Percentiles rank a stretch among this genome's conserved stretches.
Conservation (phyloP, 257 asterid genomes). For the Rauvolfia tetraphylla region DNA sequence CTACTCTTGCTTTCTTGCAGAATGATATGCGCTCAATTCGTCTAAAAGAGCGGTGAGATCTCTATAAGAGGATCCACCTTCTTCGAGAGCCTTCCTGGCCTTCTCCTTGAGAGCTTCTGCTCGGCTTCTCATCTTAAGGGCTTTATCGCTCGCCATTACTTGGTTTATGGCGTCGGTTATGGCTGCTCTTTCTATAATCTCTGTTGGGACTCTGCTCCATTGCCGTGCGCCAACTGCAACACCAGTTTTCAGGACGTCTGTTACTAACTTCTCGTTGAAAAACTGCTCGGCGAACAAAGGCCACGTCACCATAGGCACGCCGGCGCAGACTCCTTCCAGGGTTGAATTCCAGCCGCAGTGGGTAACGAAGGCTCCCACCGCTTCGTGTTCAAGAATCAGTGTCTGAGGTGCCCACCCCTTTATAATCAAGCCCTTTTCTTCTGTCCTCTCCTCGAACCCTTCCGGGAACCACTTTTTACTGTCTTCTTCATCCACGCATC, state of each 20-base stretch:
- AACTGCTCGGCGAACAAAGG: conserved; percentile 36
- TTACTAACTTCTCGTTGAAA: conserved; percentile 41
- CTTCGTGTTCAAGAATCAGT: conserved; percentile 38
- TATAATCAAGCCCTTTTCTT: conserved; percentile 49
- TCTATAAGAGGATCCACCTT: too few relatives aligned
- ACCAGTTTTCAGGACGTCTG: conserved; percentile 34
- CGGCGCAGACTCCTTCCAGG: conserved; percentile 39
- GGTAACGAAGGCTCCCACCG: conserved; percentile 40
- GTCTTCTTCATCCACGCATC: conserved; percentile 20
- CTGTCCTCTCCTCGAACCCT: conserved; percentile 50
- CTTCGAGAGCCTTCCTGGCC: too few relatives aligned
- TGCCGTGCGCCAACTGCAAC: conserved; percentile 34
- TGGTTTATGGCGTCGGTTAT: too few relatives aligned
- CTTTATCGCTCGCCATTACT: too few relatives aligned
- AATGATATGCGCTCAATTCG: too few relatives aligned
- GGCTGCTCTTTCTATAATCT: too few relatives aligned
- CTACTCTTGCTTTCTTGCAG: too few relatives aligned
- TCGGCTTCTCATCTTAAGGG: too few relatives aligned
- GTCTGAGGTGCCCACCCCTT: conserved; percentile 76
- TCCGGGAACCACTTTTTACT: conserved; percentile 40
- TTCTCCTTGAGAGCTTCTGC: too few relatives aligned
- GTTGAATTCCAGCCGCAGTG: conserved; percentile 64
- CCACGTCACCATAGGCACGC: conserved; percentile 5
- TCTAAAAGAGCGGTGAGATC: too few relatives aligned
- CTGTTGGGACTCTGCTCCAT: conserved; percentile 12